A percentile compares a stretch with the other conserved stretches of the same genome.
These are phyloP conservation scores for Arthrocladium fulminans DNA, from an alignment of 2,329 filamentous ascomycete genomes.

Conservation along the genomic window DNA sequence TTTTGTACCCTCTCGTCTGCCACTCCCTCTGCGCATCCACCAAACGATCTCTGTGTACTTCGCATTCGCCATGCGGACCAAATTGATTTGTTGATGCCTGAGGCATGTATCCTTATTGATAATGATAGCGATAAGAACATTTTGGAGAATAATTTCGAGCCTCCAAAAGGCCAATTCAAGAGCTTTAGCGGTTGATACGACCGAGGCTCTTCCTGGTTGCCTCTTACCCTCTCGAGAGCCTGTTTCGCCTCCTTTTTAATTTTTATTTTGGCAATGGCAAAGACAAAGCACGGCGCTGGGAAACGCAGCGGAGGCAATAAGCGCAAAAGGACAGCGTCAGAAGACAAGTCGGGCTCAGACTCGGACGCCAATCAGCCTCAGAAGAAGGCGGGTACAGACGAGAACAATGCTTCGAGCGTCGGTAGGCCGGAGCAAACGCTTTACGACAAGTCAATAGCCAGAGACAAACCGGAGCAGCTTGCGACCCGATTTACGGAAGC, in stretches of 20 bases:
- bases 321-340: background rate
- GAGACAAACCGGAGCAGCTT: constrained; percentile 73
- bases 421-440: constrained; percentile 39
- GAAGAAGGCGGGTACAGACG: constrained; percentile 9
- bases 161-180: too few relatives aligned
- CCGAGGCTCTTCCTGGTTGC: too few relatives aligned
- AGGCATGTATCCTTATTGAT: background rate
- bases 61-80: too few relatives aligned
- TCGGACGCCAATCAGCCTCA: background rate
- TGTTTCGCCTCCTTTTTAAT: too few relatives aligned
- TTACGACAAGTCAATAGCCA: constrained; percentile 69
- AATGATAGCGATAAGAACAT: background rate
- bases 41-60: too few relatives aligned
- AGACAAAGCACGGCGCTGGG: background rate
- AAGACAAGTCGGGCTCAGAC: background rate
- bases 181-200: too few relatives aligned
- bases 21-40: too few relatives aligned
- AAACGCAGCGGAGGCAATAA: background rate
- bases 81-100: background rate
- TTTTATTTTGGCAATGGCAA: background rate
- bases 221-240: too few relatives aligned
- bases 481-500: constrained; percentile 79
- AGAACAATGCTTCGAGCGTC: background rate
- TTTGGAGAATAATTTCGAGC: constrained; percentile 1
- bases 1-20: too few relatives aligned